Percentiles rank a stretch among this genome's conserved stretches.
phyloP scores from a whole-genome alignment of 2,329 filamentous ascomycete genomes.

The Trichoderma brevicompactum region DNA sequence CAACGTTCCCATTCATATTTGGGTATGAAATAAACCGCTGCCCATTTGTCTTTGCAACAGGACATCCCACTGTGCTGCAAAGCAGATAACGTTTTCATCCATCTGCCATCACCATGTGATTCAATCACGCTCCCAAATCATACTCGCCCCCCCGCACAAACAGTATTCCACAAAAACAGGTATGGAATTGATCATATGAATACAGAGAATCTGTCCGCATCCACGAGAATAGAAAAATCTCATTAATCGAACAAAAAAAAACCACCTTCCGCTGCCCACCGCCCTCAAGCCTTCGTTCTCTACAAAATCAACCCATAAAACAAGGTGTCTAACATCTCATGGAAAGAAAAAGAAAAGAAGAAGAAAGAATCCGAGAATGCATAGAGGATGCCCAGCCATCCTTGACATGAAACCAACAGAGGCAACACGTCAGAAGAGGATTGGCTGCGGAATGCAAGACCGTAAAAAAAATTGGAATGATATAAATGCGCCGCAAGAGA shows the following conservation, averaged over 20 bases:
- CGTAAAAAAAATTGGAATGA: constrained; percentile 29
- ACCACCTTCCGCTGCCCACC: constrained; percentile 13
- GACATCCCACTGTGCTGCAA: background rate
- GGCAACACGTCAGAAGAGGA: background rate
- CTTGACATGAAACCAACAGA: background rate
- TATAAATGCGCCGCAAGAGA: constrained; percentile 29
- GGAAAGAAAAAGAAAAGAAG: constrained; percentile 32
- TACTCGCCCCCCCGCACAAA: background rate
- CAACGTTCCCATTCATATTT: background rate
- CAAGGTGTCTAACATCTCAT: constrained; percentile 32
- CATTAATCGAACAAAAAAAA: constrained; percentile 34
- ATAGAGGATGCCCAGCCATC: constrained; percentile 4
- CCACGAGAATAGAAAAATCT: constrained; percentile 28
- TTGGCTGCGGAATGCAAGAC: constrained; percentile 28
- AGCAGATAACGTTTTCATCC: constrained; percentile 5
- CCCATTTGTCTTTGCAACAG: background rate
- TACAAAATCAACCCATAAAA: constrained; percentile 31
- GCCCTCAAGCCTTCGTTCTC: constrained; percentile 24
- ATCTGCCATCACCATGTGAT: background rate
- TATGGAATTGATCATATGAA: constrained; percentile 16
- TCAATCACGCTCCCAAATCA: background rate
- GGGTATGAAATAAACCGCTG: background rate
- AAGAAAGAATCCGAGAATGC: constrained; percentile 28
- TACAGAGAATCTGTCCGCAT: constrained; percentile 24
- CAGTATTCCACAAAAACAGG: constrained; percentile 15